These are phyloP conservation scores for Podospora fimiseda DNA, from an alignment of 495 filamentous ascomycete species.

Conservation along the genomic window DNA sequence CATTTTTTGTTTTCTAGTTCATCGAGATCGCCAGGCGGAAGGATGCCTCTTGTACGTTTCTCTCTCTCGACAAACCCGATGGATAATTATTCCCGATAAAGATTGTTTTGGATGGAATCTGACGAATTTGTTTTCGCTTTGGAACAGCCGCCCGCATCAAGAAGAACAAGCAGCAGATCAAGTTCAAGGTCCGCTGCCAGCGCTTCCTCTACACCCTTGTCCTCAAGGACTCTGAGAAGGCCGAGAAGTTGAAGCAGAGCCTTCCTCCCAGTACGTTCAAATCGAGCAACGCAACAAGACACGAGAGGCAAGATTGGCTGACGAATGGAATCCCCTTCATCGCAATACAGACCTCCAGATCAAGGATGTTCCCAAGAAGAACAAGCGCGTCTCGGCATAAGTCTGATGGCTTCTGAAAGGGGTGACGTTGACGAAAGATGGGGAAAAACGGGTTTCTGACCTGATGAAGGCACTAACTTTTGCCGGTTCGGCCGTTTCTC, in stretches of 20 bases:
- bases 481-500: slow-evolving; percentile 15
- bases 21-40: slow-evolving; percentile 99
- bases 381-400: slow-evolving; percentile 35
- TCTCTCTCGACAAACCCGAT: neutral
- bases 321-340: slow-evolving; percentile 5
- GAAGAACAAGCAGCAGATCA: slow-evolving; percentile 91
- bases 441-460: slow-evolving; percentile 10
- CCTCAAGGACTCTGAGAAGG: slow-evolving; percentile 96
- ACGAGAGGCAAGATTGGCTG: slow-evolving; percentile 1
- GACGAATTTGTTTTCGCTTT: slow-evolving; percentile 27
- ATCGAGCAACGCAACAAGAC: neutral
- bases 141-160: slow-evolving; percentile 86
- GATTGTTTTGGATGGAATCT: slow-evolving; percentile 21
- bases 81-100: neutral
- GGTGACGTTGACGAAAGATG: slow-evolving; percentile 10
- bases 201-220: slow-evolving; percentile 93
- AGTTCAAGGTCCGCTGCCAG: slow-evolving; percentile 99
- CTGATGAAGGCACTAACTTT: slow-evolving; percentile 15
- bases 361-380: slow-evolving; percentile 46
- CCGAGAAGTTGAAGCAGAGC: slow-evolving; percentile 99
- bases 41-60: slow-evolving; percentile 86
- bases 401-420: slow-evolving; percentile 7
- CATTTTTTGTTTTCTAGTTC: slow-evolving; percentile 55
- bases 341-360: slow-evolving; percentile 36
- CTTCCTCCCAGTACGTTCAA: slow-evolving; percentile 80